Base-by-base conservation (phyloP, 2,329 filamentous ascomycete genomes). In the Coniochaeta ligniaria region DNA sequence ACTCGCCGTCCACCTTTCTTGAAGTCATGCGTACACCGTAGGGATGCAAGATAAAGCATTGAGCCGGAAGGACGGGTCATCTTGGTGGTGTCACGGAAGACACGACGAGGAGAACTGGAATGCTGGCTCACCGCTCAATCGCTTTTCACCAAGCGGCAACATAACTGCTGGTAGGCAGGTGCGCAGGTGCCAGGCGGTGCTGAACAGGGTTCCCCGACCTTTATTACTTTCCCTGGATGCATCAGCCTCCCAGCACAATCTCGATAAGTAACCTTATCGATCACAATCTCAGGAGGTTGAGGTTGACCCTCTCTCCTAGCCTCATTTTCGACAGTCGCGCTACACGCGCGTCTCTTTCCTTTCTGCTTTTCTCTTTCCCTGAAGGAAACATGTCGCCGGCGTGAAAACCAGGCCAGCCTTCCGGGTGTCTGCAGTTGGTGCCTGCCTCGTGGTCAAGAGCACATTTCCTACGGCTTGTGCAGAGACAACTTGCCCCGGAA, bases 321-420 rank as follows among this genome's bases (percentile, higher is more conserved):
- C 16, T 58, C 59, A 59, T 59, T 31, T 26, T 31, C 45, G 36
- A 60, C 57, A 63, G 60, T 64, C 63, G 66, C 64, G 66, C 60
- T 63, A 59, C 60, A 64, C 63, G 65, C 63, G 64, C 63, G 57
- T 62, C 31, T 52, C 47, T 52, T 52, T 31, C 47, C 47, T 28
- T 24, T 26, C 35, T 36, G 35, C 35, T 11, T 36, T 36, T 36
- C 12, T 5, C 24, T 52, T 52, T 52, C 47, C 6, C 31, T 52
- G 24, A n/a, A 52, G 47, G 47, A 52, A 31, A 24, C 47, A 52
- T 52, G 47, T 52, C 47, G 24, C 47, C 47, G 47, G 47, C n/a
- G 47, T 52, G 47, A 52, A 31, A 52, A 17, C 47, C 47, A 26
- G 43, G 12, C 22, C 9, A 52, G 3, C 24, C 17, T 47, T 36